A percentile compares a stretch with the other conserved stretches of the same genome.
phyloP scores from a whole-genome alignment of 2,329 filamentous ascomycete species.

The Pseudogymnoascus sp. region DNA sequence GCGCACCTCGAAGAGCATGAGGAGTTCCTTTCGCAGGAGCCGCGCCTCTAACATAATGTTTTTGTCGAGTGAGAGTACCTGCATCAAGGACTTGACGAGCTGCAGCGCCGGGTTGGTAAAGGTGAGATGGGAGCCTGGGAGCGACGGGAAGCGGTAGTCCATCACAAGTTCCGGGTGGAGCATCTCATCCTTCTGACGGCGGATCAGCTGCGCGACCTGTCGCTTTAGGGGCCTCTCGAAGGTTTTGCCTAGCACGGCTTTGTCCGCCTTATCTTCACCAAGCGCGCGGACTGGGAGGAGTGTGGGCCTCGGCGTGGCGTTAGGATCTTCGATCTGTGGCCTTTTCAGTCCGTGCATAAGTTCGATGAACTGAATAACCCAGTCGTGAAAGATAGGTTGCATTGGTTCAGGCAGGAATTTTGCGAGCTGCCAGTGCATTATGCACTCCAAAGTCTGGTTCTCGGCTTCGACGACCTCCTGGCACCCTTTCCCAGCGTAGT shows the following conservation, averaged over 20 bases:
- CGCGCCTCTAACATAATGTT: conserved; percentile 83
- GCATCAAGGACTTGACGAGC: conserved; percentile 86
- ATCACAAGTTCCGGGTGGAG: conserved; percentile 78
- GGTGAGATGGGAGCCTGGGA: conserved; percentile 62
- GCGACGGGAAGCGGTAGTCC: conserved; percentile 76
- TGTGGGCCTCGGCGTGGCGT: conserved; percentile 47
- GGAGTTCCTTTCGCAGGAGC: conserved; percentile 77
- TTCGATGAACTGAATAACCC: conserved; percentile 90
- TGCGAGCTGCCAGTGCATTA: conserved; percentile 98
- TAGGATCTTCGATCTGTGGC: conserved; percentile 38
- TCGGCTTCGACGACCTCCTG: conserved; percentile 68
- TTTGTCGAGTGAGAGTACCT: conserved; percentile 83
- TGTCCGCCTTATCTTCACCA: conserved; percentile 49
- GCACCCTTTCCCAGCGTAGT: conserved; percentile 92
- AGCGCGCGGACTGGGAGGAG: conserved; percentile 48
- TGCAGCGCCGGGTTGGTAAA: conserved; percentile 72
- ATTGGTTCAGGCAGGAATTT: conserved; percentile 76
- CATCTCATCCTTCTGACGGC: conserved; percentile 78
- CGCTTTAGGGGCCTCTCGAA: conserved; percentile 89
- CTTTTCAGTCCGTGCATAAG: conserved; percentile 85
- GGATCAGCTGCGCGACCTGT: conserved; percentile 72
- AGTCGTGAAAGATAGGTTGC: conserved; percentile 79
- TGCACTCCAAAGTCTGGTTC: conserved; percentile 72
- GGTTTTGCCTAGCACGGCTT: conserved; percentile 63
- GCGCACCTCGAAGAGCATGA: conserved; percentile 84